A percentile compares a stretch with the other conserved stretches of the same genome.
These are phyloP conservation scores for Daldinia grandis DNA, from an alignment of 495 filamentous ascomycete genomes.

Conservation along the genomic window DNA sequence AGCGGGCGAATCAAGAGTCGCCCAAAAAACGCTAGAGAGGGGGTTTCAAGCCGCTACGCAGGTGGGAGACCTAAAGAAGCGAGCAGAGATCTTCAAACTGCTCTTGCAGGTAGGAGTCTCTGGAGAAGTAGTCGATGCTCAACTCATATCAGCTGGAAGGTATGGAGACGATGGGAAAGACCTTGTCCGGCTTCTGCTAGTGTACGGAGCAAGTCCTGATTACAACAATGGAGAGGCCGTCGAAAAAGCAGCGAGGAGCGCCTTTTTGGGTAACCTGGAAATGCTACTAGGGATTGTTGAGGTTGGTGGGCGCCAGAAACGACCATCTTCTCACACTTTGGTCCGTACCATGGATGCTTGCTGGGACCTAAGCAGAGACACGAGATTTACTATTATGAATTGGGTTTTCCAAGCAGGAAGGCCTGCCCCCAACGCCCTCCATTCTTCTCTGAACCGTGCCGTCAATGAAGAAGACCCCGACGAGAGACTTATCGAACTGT, in stretches of 20 bases:
- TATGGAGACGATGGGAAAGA: conserved; percentile 54
- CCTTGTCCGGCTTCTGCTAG: conserved; percentile 53
- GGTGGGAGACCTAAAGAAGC: conserved; percentile 49
- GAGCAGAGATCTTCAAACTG: conserved; percentile 52
- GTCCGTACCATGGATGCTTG: conserved; percentile 55
- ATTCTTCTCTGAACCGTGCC: conserved; percentile 51
- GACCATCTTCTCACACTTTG: conserved; percentile 50
- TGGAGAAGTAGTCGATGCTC: conserved; percentile 54
- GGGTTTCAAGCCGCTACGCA: conserved; percentile 57
- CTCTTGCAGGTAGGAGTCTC: conserved; percentile 52
- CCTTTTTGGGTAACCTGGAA: conserved; percentile 54
- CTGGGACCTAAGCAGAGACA: conserved; percentile 51
- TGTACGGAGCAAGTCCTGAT: conserved; percentile 54
- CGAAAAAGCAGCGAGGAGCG: conserved; percentile 55
- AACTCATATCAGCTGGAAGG: conserved; percentile 55
- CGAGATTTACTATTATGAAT: conserved; percentile 52
- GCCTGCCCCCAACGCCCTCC: conserved; percentile 49
- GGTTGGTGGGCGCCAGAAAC: conserved; percentile 43
- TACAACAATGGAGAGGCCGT: conserved; percentile 57
- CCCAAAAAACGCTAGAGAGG: conserved; percentile 47
- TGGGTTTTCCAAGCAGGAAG: conserved; percentile 57
- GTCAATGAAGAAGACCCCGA: conserved; percentile 58
- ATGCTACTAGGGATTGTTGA: conserved; percentile 53
- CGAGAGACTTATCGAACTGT: conserved; percentile 50
- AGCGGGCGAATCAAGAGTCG: conserved; percentile 40